Conservation (phyloP, 2,329 filamentous ascomycete genomes). For the Penicillium sp. region DNA sequence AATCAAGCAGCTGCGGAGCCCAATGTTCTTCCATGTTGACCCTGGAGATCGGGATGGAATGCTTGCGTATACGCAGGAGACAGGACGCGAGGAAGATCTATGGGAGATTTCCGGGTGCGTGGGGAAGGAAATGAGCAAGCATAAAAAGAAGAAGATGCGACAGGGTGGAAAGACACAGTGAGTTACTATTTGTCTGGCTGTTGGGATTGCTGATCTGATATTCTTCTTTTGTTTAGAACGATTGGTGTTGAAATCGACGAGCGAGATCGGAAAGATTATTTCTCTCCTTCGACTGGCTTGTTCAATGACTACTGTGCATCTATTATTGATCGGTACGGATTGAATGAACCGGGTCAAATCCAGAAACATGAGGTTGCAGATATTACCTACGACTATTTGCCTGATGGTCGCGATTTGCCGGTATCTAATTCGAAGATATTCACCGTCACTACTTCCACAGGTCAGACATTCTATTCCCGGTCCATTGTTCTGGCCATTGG, state of each 20-base stretch:
- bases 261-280: conserved; percentile 64
- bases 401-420: conserved; percentile 36
- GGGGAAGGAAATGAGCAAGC: conserved; percentile 74
- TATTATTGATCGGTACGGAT: conserved; percentile 53
- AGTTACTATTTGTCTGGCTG: conserved; percentile 4
- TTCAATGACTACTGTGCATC: conserved; percentile 59
- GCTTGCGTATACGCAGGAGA: conserved; percentile 60
- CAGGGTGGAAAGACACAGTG: conserved; percentile 47
- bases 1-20: conserved; percentile 67
- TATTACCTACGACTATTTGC: conserved; percentile 52
- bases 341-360: conserved; percentile 51
- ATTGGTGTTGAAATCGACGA: conserved; percentile 54
- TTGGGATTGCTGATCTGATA: background rate
- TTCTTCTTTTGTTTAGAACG: conserved; percentile 5
- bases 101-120: conserved; percentile 68
- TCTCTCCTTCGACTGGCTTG: conserved; percentile 56
- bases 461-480: conserved; percentile 50
- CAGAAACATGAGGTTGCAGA: conserved; percentile 55
- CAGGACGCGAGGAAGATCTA: conserved; percentile 57
- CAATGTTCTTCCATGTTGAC: conserved; percentile 79
- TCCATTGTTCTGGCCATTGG: conserved; percentile 66
- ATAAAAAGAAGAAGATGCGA: conserved; percentile 67
- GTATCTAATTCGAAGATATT: conserved; percentile 54
- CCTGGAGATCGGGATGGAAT: conserved; percentile 68
- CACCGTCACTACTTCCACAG: conserved; percentile 54